Percentiles rank a stretch among this genome's conserved stretches.
phyloP scores from a whole-genome alignment of 495 filamentous ascomycete species.

The Xylaria acuta region DNA sequence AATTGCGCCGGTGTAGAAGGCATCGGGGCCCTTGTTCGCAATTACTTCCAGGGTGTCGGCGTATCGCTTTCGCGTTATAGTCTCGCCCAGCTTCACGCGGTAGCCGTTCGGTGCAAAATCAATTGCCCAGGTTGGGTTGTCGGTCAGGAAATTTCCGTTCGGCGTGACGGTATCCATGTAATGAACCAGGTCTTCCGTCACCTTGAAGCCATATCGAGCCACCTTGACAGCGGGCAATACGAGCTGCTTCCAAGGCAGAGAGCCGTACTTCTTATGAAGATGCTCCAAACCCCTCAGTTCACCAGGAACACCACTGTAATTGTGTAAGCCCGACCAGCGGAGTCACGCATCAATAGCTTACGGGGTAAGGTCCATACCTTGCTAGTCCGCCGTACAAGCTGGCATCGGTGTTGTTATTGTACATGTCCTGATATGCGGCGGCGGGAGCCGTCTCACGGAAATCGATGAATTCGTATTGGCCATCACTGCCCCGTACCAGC shows the following conservation, averaged over 20 bases:
- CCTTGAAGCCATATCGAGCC: conserved; percentile 72
- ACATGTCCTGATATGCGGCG: conserved; percentile 79
- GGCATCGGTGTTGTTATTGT: conserved; percentile 56
- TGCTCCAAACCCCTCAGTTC: conserved; percentile 76
- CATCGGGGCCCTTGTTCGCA: conserved; percentile 67
- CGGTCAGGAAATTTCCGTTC: conserved; percentile 78
- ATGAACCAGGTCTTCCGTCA: conserved; percentile 66
- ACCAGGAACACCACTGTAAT: conserved; percentile 71
- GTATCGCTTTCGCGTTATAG: conserved; percentile 74
- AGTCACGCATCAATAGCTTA: background rate
- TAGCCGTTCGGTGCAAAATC: conserved; percentile 79
- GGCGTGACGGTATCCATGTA: conserved; percentile 67
- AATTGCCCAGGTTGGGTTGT: conserved; percentile 74
- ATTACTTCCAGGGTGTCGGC: conserved; percentile 76
- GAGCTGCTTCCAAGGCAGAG: conserved; percentile 70
- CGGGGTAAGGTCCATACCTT: conserved; percentile 41
- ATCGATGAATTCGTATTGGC: conserved; percentile 73
- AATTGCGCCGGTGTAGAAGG: conserved; percentile 74
- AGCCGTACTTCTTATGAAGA: conserved; percentile 74
- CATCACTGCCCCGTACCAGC: conserved; percentile 65
- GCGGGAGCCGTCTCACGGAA: conserved; percentile 84
- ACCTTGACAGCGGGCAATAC: conserved; percentile 70
- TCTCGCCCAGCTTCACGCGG: conserved; percentile 67
- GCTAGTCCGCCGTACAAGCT: conserved; percentile 67
- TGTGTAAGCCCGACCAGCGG: conserved; percentile 15